A percentile compares a stretch with the other conserved stretches of the same genome.
phyloP scores from a whole-genome alignment of 345 rosid species.

The Acer campestre region DNA sequence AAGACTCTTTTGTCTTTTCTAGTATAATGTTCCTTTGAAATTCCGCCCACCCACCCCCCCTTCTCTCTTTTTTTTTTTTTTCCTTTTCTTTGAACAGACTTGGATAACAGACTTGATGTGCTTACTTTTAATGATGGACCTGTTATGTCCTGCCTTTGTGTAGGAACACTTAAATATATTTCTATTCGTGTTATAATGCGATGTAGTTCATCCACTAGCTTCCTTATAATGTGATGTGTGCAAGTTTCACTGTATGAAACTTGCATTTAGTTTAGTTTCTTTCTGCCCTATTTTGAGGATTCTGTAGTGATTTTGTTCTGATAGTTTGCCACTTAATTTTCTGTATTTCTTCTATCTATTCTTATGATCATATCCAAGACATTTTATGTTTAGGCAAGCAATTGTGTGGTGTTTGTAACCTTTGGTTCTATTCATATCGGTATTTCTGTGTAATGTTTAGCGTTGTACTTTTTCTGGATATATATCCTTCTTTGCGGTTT shows the following conservation, averaged over 20 bases:
- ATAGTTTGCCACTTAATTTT: constrained; percentile 1
- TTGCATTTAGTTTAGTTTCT: constrained; percentile 25
- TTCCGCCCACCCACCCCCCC: neutral
- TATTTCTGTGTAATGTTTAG: neutral
- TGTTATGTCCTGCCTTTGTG: constrained; percentile 48
- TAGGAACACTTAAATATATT: constrained; percentile 50
- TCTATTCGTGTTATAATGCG: constrained; percentile 46
- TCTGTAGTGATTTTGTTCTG: constrained; percentile 9
- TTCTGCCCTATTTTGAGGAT: constrained; percentile 21
- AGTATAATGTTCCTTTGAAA: constrained; percentile 34
- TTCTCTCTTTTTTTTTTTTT: neutral
- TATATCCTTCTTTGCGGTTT: neutral
- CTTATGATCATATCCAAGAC: neutral
- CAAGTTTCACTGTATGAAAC: constrained; percentile 23
- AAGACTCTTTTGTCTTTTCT: constrained; percentile 26
- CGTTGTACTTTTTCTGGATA: neutral
- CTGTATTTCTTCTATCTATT: neutral
- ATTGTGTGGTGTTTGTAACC: neutral
- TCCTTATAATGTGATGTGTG: no score
- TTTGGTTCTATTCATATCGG: neutral
- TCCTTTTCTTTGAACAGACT: constrained; percentile 36
- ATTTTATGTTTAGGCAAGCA: neutral
- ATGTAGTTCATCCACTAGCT: constrained; percentile 38
- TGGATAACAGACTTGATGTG: constrained; percentile 53
- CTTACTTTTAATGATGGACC: constrained; percentile 46